A percentile compares a stretch with the other conserved stretches of the same genome.
These are phyloP conservation scores for Collybia nuda DNA, from an alignment of 768 basidiomycete genomes.

Conservation along the genomic window DNA sequence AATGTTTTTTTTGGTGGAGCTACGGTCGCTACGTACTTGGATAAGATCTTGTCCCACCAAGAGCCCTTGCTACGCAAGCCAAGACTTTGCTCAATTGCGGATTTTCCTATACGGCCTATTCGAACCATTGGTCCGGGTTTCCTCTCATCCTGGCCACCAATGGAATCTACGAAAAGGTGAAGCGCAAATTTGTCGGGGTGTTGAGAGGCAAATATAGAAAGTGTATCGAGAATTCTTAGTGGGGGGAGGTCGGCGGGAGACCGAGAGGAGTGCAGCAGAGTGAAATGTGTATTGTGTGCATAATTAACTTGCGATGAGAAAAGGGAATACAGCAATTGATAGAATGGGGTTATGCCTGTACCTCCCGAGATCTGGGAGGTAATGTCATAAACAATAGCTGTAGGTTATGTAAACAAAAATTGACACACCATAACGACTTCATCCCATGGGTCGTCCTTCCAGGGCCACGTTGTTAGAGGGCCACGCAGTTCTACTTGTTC, in stretches of 20 bases:
- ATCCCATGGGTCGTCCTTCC: constrained; percentile 61
- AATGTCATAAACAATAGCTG: not conserved
- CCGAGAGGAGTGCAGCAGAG: constrained; percentile 70
- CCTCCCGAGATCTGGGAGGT: constrained; percentile 74
- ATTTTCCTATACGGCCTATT: constrained; percentile 55
- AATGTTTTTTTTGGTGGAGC: constrained; percentile 40
- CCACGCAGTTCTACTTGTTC: constrained; percentile 76
- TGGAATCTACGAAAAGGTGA: constrained; percentile 63
- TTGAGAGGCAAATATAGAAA: constrained; percentile 44
- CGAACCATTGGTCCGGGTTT: constrained; percentile 24
- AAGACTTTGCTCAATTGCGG: constrained; percentile 43
- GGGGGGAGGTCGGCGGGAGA: constrained; percentile 69
- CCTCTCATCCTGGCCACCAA: constrained; percentile 23
- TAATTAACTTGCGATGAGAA: constrained; percentile 36
- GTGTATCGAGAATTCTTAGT: constrained; percentile 51
- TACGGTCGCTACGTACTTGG: constrained; percentile 14
- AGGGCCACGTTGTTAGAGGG: constrained; percentile 68
- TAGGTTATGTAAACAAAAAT: not conserved
- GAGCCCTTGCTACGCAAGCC: constrained; percentile 21
- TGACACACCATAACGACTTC: constrained; percentile 71
- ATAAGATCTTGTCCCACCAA: constrained; percentile 38
- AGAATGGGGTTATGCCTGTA: constrained; percentile 85
- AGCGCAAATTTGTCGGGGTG: constrained; percentile 59
- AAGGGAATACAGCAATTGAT: constrained; percentile 46
- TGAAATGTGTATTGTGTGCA: constrained; percentile 52